Base-by-base conservation (phyloP, 306 rosid genomes). In the Oxytropis ochrocephala region DNA sequence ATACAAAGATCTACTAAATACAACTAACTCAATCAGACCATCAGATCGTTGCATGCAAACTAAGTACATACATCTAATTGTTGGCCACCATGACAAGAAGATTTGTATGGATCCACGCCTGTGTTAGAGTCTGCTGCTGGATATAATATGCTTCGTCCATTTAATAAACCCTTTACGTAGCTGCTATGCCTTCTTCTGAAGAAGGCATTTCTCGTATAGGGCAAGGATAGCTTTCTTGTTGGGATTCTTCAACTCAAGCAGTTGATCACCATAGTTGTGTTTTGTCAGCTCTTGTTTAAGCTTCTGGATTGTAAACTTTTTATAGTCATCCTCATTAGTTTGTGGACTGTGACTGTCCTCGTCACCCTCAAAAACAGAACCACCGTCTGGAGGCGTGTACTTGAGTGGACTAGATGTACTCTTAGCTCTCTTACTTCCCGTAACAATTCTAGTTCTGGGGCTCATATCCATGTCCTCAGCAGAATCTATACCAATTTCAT, bases 251-350 rank as follows among this genome's bases (percentile, higher is more conserved):
- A 92, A 53, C 70, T 79, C 76, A 6, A 92, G 95, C 68, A 92
- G 84, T 64, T 87, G 89, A 16, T 88, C 92, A 12, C 96, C 98
- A 38, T 73, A 85, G 76, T 89, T 89, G 44, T 84, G 88, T 53
- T 89, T 89, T 46, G 96, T 91, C 27, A 89, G 88, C 73, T 91
- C 97, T 65, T 89, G 97, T 84, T 85, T 91, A 3, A 91, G 89
- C 79, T 82, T 87, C 83, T 71, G 86, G 11, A 85, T 16, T 0
- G 97, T 87, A 75, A 92, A 91, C 74, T 78, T 92, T 8, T 74
- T 88, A 56, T 90, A 84, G 29, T 90, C 96, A 48, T 82, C 96
- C 70, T 79, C 77, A 16, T 76, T 87, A 5, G 83, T 76, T 58
- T 79, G 88, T 81, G 77, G 91, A 58, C 98, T 85, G 11, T 70